Evolutionary conservation across 75 land plant genomes (phyloP).

Genomic region (Selaginella tamariscina): DNA sequence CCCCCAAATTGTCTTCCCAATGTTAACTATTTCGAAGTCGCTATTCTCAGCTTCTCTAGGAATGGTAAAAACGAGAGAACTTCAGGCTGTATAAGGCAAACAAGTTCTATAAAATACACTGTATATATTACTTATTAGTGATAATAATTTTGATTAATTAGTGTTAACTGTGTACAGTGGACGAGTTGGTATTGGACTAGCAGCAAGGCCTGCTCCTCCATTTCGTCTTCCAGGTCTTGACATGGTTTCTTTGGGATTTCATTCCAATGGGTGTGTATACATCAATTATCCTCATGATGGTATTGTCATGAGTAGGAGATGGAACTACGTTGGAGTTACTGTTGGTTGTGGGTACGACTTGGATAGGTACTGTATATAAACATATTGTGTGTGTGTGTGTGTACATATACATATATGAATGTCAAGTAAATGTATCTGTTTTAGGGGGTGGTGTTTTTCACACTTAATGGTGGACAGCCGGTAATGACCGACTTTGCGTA

Average conservation of each 20-base stretch:
- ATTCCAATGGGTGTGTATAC: constrained; percentile 17
- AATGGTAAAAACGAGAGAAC: background rate
- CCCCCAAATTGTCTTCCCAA: background rate
- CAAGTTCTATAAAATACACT: no score
- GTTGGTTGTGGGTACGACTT: constrained; percentile 21
- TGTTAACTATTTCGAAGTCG: background rate
- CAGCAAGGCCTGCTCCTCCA: constrained; percentile 16
- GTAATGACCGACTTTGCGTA: background rate
- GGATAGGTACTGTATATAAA: background rate
- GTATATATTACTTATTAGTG: no score
- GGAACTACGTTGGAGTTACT: constrained; percentile 15
- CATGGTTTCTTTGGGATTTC: constrained; percentile 10
- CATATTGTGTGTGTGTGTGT: no score
- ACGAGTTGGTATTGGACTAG: constrained; percentile 15
- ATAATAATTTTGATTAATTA: no score
- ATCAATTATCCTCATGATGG: background rate
- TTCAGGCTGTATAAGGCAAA: constrained; percentile 6
- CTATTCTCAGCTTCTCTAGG: background rate
- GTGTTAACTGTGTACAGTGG: no score
- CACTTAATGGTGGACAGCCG: background rate
- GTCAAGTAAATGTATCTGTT: no score
- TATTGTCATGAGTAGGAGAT: background rate
- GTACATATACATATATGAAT: no score
- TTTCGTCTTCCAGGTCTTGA: constrained; percentile 18
- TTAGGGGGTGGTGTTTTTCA: constrained; percentile 6